Evolutionary conservation across 208 protist genomes (phyloP).

Genomic region (Trypanosoma congolense): DNA sequence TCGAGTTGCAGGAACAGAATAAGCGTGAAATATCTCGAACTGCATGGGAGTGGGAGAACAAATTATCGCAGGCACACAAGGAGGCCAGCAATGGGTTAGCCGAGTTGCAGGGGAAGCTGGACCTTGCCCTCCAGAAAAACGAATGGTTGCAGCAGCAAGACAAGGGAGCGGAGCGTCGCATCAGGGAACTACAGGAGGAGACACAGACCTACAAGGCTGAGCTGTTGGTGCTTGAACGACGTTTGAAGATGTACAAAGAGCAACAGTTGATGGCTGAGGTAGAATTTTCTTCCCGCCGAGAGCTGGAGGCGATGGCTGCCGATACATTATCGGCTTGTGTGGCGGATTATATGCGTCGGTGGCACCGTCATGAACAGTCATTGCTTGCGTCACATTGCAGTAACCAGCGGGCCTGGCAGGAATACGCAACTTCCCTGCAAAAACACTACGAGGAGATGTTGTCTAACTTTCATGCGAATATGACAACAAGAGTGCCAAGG

Average conservation of each 20-base stretch:
- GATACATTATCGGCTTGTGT: background rate
- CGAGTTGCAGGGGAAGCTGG: conserved; percentile 10
- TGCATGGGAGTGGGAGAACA: conserved; percentile 21
- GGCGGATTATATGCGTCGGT: background rate
- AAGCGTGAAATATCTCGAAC: conserved; percentile 10
- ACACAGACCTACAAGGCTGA: no score
- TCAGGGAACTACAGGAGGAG: conserved; percentile 10
- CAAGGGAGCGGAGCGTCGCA: background rate
- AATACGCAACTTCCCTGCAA: conserved; percentile 26
- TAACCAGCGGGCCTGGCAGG: conserved; percentile 32
- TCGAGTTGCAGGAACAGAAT: conserved; percentile 13
- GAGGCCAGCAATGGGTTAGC: conserved; percentile 8
- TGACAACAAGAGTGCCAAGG: background rate
- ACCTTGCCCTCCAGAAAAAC: conserved; percentile 5
- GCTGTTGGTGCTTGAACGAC: conserved; percentile 1
- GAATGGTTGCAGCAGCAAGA: conserved; percentile 20
- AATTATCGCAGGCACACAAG: conserved; percentile 3
- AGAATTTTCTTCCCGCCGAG: conserved; percentile 13
- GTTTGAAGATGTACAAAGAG: conserved; percentile 1
- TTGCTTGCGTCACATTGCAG: conserved; percentile 21
- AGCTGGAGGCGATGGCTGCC: conserved; percentile 14
- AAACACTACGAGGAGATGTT: conserved; percentile 13
- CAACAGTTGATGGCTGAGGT: conserved; percentile 13
- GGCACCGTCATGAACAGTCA: conserved; percentile 8
- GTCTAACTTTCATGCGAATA: conserved; percentile 2